Conservation (phyloP, 495 filamentous ascomycete species). For the Aspergillus campestris region DNA sequence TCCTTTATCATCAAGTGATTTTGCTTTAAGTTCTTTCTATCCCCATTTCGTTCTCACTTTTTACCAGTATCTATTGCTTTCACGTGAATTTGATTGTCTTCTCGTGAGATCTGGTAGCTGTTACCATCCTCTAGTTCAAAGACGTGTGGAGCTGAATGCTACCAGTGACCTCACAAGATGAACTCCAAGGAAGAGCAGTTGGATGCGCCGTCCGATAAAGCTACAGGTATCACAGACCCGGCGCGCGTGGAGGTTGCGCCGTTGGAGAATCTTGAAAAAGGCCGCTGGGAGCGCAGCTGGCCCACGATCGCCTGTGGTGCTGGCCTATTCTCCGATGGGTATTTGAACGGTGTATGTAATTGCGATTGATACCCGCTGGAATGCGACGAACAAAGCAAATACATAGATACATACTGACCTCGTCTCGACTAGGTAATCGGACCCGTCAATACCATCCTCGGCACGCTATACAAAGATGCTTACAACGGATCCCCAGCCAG, state of each 20-base stretch:
- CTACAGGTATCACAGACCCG: slow-evolving; percentile 2
- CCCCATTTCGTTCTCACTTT: background rate
- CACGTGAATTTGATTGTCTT: background rate
- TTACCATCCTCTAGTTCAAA: too few relatives aligned
- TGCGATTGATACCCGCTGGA: background rate
- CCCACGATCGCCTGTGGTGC: slow-evolving; percentile 76
- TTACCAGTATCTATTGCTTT: background rate
- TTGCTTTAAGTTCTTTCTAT: background rate
- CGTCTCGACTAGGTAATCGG: slow-evolving; percentile 61
- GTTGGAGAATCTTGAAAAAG: slow-evolving; percentile 34
- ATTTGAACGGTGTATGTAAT: slow-evolving; percentile 63
- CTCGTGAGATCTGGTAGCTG: too few relatives aligned
- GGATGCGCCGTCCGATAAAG: slow-evolving; percentile 13
- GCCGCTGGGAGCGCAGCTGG: slow-evolving; percentile 53
- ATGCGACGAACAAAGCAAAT: background rate
- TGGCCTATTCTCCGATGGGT: slow-evolving; percentile 85
- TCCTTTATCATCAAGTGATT: background rate
- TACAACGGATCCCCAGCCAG: slow-evolving; percentile 60
- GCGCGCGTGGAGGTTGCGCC: slow-evolving; percentile 18
- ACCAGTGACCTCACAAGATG: too few relatives aligned
- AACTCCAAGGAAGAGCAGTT: background rate
- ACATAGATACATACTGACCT: background rate
- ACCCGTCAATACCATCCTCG: slow-evolving; percentile 64
- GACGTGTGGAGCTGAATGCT: too few relatives aligned
- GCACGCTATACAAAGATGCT: slow-evolving; percentile 48